Conservation (phyloP, 169 alveolate species). For the Plasmodium reichenowi region DNA sequence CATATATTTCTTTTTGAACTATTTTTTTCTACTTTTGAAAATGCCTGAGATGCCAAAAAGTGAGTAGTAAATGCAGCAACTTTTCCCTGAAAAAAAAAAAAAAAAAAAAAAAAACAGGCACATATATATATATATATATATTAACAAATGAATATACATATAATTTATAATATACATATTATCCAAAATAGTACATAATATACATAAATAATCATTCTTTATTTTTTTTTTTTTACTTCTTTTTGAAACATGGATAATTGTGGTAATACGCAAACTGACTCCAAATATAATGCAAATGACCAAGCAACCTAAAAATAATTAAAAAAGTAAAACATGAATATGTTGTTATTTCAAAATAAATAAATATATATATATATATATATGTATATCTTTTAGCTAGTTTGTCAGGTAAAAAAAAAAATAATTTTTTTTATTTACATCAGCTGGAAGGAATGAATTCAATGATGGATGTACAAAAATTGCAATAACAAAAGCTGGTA, state of each 20-base stretch:
- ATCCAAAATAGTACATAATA: not conserved
- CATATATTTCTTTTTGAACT: not conserved
- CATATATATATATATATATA: not conserved
- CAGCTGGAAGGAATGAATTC: slow-evolving; percentile 91
- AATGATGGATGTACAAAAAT: slow-evolving; percentile 92
- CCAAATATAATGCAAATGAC: slow-evolving; percentile 95
- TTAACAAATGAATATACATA: not conserved
- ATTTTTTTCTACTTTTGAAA: slow-evolving; percentile 83
- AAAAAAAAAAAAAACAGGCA: not conserved
- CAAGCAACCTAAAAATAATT: slow-evolving; percentile 80
- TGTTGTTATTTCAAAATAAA: too few species aligned
- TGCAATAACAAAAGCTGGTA: slow-evolving; percentile 91
- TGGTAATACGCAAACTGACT: slow-evolving; percentile 93
- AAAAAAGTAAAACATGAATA: not conserved
- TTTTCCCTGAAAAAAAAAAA: slow-evolving; percentile 82
- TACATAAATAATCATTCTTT: slow-evolving; percentile 2
- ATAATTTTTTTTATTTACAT: slow-evolving; percentile 61
- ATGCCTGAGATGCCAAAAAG: slow-evolving; percentile 95
- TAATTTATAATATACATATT: too few species aligned
- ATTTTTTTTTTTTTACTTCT: slow-evolving; percentile 79
- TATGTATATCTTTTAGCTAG: too few species aligned
- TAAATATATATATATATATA: too few species aligned
- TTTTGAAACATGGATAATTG: slow-evolving; percentile 93
- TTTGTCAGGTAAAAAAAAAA: too few species aligned
- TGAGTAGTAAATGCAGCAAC: slow-evolving; percentile 93